Percentiles rank a stretch among this genome's conserved stretches.
Conservation (phyloP, 768 basidiomycete species). For the Boletus edulis region DNA sequence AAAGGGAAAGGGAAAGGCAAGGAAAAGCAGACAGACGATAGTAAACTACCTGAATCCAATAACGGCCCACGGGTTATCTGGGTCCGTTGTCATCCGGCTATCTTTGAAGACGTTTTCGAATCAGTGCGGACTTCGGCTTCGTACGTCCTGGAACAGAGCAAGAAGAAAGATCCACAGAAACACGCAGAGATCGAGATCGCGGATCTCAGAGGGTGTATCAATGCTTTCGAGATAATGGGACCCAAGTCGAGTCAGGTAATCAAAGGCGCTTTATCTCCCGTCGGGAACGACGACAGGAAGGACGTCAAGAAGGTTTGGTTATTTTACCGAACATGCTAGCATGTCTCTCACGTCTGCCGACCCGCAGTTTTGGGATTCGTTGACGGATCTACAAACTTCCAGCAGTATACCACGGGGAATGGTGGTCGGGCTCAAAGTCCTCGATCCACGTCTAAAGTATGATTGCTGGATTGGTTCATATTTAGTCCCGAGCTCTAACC, state of each 20-base stretch:
- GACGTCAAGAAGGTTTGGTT: constrained; percentile 58
- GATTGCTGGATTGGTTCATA: constrained; percentile 16
- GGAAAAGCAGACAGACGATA: constrained; percentile 30
- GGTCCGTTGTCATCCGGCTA: constrained; percentile 78
- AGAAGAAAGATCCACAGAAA: constrained; percentile 18
- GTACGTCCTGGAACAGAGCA: constrained; percentile 40
- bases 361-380: constrained; percentile 49
- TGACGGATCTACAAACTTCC: constrained; percentile 61
- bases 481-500: neutral
- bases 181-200: constrained; percentile 55
- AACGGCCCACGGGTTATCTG: constrained; percentile 52
- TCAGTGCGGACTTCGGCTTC: constrained; percentile 54
- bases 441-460: constrained; percentile 86
- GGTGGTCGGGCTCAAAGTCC: constrained; percentile 73
- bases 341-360: constrained; percentile 1
- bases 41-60: constrained; percentile 1
- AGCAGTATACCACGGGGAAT: constrained; percentile 70
- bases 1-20: constrained; percentile 32
- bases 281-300: constrained; percentile 43
- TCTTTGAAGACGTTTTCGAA: constrained; percentile 54
- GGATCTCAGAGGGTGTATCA: constrained; percentile 69
- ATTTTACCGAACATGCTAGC: neutral
- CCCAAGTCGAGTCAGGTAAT: constrained; percentile 77
- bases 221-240: constrained; percentile 88
- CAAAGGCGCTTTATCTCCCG: constrained; percentile 57